These are phyloP conservation scores for Kregervanrija fluxuum DNA, from an alignment of 805 yeast genomes.

Conservation along the genomic window DNA sequence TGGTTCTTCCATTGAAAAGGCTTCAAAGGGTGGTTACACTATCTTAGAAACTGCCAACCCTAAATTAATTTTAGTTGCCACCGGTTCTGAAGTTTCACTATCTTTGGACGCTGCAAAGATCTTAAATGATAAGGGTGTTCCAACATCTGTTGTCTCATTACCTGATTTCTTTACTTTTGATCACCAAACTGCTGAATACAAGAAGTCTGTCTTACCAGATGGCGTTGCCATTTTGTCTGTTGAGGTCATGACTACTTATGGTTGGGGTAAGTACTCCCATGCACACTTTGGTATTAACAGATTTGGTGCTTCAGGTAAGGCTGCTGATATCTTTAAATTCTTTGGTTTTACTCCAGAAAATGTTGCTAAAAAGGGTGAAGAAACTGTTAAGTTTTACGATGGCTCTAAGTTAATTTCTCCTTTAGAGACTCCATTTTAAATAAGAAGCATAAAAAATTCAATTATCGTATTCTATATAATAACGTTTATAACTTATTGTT, in stretches of 20 bases:
- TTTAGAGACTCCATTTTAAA: conserved; percentile 67
- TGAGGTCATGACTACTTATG: conserved; percentile 85
- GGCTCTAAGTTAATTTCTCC: conserved; percentile 69
- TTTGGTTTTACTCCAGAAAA: conserved; percentile 93
- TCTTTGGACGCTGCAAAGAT: conserved; percentile 77
- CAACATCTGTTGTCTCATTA: conserved; percentile 79
- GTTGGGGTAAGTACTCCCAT: conserved; percentile 95
- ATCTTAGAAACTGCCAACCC: conserved; percentile 50
- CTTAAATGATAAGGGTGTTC: conserved; percentile 56
- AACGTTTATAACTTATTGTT: no score
- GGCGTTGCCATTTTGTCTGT: conserved; percentile 89
- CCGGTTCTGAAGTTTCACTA: conserved; percentile 91
- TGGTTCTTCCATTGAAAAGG: conserved; percentile 88
- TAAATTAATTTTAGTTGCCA: conserved; percentile 73
- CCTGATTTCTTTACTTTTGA: conserved; percentile 93
- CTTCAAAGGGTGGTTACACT: conserved; percentile 91
- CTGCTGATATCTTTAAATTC: conserved; percentile 68
- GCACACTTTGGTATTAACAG: conserved; percentile 92
- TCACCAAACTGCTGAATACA: conserved; percentile 72
- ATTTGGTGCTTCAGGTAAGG: conserved; percentile 96
- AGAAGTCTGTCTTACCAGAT: conserved; percentile 84
- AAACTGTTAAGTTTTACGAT: conserved; percentile 77
- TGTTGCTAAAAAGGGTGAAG: conserved; percentile 75
- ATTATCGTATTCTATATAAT: no score
- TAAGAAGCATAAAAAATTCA: not conserved